Base-by-base conservation (phyloP, 1,284 basidiomycete genomes). In the Coniferiporia weirii region DNA sequence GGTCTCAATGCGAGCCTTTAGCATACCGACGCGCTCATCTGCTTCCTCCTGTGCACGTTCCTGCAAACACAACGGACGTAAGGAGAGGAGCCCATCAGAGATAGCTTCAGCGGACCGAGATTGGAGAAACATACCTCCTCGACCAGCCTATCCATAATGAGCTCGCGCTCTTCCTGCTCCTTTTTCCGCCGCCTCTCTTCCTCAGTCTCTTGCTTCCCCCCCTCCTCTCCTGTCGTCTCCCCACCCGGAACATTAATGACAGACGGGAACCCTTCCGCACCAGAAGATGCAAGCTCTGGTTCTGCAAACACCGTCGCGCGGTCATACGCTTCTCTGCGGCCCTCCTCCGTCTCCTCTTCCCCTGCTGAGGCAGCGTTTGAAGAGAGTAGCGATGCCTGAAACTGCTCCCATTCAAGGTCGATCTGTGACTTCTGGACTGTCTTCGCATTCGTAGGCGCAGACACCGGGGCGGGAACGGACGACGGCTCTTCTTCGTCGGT, bases 1-100 rank as follows among this genome's bases (percentile, higher is more conserved):
- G 4, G 80, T 76, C 55, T 87, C 86, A 43, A 91, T 67, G 64
- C 77, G 78, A 40, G 73, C 80, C 72, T 86, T 91, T 72, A 92
- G 77, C 49, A 77, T 64, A 10, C 70, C 69, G 3, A 91, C 89
- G 60, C 82, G 83, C 73, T 83, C 83, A 68, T 92, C 90, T 13
- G 88, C 90, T 69, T 92, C 89, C 69, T 92, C 90, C 74, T 92
- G 89, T 22, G 84, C 85, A 57, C 83, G 77, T 69, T 92, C 89
- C 56, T 60, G 36, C 20, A n/a, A 20, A 17, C 10, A 51, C 7
- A 19, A 13, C 3, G 17, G 46, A 19, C 17, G 17, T 19, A 27
- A 47, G n/a, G 46, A 10, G 9, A 34, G 19, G 19, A 8, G 49
- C 22, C 9, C 35, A 12, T 51, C 27, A 51, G 35, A 22, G 7